Conservation (phyloP, 1,139 yeast species). For the Taphrina pruni region DNA sequence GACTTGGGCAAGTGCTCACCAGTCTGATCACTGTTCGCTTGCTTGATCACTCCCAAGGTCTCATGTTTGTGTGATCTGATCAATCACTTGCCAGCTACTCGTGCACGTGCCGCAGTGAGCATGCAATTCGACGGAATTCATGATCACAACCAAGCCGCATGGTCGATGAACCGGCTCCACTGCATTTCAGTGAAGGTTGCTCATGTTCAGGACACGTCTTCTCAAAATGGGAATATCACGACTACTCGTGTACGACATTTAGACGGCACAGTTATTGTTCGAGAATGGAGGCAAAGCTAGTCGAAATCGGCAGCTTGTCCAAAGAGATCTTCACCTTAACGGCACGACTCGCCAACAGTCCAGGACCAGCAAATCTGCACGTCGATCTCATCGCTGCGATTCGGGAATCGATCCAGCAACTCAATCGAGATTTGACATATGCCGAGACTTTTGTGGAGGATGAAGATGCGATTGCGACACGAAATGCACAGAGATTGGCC, state of each 20-base stretch:
- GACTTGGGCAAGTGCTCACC: too few relatives aligned
- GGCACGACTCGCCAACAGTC: slow-evolving; percentile 14
- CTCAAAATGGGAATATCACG: background rate
- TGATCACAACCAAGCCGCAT: background rate
- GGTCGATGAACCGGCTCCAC: slow-evolving; percentile 6
- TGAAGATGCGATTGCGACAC: slow-evolving; percentile 14
- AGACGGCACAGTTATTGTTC: background rate
- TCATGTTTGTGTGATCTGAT: background rate
- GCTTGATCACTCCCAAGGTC: background rate
- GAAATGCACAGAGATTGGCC: slow-evolving; percentile 17
- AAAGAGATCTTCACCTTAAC: slow-evolving; percentile 21
- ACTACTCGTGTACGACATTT: background rate
- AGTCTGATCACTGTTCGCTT: background rate
- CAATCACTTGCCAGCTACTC: background rate
- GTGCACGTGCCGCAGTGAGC: too few relatives aligned
- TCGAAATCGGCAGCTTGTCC: slow-evolving; percentile 6
- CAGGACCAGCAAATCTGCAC: slow-evolving; percentile 27
- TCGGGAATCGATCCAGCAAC: slow-evolving; percentile 27
- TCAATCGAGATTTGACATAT: slow-evolving; percentile 22
- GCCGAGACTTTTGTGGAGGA: slow-evolving; percentile 22
- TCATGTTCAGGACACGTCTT: background rate
- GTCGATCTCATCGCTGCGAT: slow-evolving; percentile 22
- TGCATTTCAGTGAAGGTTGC: background rate
- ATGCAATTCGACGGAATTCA: too few relatives aligned
- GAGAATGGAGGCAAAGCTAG: slow-evolving; percentile 26